These are phyloP conservation scores for Medicago ruthenica DNA, from an alignment of 306 rosid genomes.

Conservation along the genomic window DNA sequence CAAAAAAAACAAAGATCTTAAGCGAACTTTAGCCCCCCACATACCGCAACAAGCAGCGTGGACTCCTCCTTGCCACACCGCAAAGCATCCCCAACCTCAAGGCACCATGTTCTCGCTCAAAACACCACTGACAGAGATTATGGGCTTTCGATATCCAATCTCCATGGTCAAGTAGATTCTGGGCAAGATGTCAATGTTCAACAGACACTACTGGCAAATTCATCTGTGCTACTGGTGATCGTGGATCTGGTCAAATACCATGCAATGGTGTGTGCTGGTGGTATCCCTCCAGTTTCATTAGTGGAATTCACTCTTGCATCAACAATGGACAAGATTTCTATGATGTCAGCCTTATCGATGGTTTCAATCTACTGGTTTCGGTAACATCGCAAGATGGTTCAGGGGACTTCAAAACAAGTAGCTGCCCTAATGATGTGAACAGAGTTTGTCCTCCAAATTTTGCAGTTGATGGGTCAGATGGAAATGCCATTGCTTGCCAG, in stretches of 20 bases:
- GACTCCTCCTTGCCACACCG: background rate
- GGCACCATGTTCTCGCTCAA: background rate
- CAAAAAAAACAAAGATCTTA: no score
- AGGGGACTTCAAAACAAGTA: conserved; percentile 2
- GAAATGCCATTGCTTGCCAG: conserved; percentile 50
- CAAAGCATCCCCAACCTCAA: background rate
- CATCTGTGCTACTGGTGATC: conserved; percentile 41
- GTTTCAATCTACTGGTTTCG: conserved; percentile 44
- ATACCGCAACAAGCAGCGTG: background rate
- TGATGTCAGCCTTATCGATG: conserved; percentile 51
- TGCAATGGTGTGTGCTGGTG: conserved; percentile 45
- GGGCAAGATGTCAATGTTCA: conserved; percentile 45
- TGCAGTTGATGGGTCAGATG: conserved; percentile 40
- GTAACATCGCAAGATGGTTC: conserved; percentile 43
- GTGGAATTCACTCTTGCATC: conserved; percentile 43
- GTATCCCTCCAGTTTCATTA: conserved; percentile 44
- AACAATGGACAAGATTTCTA: conserved; percentile 50
- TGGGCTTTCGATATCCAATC: background rate
- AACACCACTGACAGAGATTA: no score
- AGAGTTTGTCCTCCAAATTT: conserved; percentile 41
- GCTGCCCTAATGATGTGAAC: conserved; percentile 28
- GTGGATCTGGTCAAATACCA: conserved; percentile 44
- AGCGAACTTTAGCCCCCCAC: no score
- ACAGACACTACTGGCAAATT: conserved; percentile 38
- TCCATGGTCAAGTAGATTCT: conserved; percentile 49